phyloP scores from a whole-genome alignment of 2,329 filamentous ascomycete genomes.

The Exophiala mesophila region DNA sequence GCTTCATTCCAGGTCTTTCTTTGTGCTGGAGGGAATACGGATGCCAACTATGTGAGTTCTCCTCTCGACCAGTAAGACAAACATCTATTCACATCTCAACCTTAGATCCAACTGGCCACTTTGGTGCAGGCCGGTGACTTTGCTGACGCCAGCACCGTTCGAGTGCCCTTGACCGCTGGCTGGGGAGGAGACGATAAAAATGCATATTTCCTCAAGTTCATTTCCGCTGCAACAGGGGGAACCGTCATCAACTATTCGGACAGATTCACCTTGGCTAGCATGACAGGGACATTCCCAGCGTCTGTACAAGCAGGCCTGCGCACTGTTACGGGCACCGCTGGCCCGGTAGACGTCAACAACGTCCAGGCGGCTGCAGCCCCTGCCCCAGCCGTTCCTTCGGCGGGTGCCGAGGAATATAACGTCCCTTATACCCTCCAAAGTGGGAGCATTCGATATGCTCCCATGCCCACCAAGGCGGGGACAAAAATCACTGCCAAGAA shows the following conservation, averaged over 20 bases:
- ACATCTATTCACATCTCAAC: constrained; percentile 5
- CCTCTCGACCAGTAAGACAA: not conserved
- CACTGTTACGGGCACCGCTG: constrained; percentile 31
- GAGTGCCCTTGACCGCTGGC: constrained; percentile 41
- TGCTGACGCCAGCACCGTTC: constrained; percentile 38
- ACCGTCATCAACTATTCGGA: constrained; percentile 56
- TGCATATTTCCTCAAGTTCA: constrained; percentile 55
- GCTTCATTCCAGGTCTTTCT: constrained; percentile 55
- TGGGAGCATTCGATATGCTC: constrained; percentile 56
- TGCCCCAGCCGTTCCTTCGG: constrained; percentile 13
- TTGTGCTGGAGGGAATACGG: constrained; percentile 55
- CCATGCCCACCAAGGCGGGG: constrained; percentile 55
- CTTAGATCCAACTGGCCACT: constrained; percentile 38
- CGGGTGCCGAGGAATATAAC: constrained; percentile 29
- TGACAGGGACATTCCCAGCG: constrained; percentile 55
- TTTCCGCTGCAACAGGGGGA: constrained; percentile 51
- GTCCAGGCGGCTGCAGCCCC: constrained; percentile 28
- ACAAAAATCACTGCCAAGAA: constrained; percentile 55
- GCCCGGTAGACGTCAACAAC: constrained; percentile 22
- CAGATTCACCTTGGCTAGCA: constrained; percentile 60
- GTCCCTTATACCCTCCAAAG: constrained; percentile 54
- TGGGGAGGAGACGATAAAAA: constrained; percentile 46
- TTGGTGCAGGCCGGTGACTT: constrained; percentile 38
- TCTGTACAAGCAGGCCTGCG: constrained; percentile 36
- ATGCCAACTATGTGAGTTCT: constrained; percentile 40